phyloP scores from a whole-genome alignment of 129 eudicot species.

The Tagetes patula region DNA sequence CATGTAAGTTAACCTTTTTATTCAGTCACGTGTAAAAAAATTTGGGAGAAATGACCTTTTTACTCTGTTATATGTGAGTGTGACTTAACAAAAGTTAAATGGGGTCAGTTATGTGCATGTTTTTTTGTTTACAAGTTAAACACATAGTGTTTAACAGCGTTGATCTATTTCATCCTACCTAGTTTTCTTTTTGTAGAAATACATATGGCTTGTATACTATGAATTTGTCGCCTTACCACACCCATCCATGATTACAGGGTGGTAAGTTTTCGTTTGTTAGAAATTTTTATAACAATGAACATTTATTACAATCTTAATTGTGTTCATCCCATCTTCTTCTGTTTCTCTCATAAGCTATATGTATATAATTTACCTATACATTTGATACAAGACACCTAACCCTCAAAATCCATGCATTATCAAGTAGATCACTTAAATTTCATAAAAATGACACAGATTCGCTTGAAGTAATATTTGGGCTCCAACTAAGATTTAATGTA shows the following conservation, averaged over 20 bases:
- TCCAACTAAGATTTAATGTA: too few relatives aligned
- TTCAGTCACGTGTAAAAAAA: too few relatives aligned
- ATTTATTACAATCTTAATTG: neutral
- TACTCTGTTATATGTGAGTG: too few relatives aligned
- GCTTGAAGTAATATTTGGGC: neutral
- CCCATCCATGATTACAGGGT: neutral
- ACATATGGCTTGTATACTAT: too few relatives aligned
- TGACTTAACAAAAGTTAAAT: too few relatives aligned
- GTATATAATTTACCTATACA: neutral
- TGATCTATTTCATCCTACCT: too few relatives aligned
- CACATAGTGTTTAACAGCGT: too few relatives aligned
- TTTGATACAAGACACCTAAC: neutral
- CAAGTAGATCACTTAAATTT: neutral
- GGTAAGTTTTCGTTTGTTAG: neutral
- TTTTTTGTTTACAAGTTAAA: too few relatives aligned
- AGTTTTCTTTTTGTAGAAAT: too few relatives aligned
- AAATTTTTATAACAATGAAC: neutral
- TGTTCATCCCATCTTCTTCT: neutral
- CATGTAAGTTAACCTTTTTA: too few relatives aligned
- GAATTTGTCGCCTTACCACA: neutral
- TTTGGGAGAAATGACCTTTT: too few relatives aligned
- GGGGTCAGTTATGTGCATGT: too few relatives aligned
- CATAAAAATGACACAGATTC: neutral
- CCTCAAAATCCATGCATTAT: neutral
- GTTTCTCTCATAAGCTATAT: neutral